Conservation (phyloP, 345 rosid species). For the Pseudoturritis turrita region DNA sequence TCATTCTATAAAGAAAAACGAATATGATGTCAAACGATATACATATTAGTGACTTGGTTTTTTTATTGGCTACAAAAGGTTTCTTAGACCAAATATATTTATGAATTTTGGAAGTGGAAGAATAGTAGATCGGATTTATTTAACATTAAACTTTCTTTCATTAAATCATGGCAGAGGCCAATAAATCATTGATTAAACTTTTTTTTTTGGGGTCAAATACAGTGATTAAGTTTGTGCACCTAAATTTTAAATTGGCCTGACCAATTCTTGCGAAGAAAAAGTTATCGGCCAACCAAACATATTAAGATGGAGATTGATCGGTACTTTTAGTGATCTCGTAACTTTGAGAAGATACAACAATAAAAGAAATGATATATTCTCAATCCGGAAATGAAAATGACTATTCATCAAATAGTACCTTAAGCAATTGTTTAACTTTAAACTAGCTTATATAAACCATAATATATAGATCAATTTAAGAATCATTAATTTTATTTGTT, state of each 20-base stretch:
- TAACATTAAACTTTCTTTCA: neutral
- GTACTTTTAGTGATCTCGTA: neutral
- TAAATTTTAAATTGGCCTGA: neutral
- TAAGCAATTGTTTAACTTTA: neutral
- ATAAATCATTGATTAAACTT: neutral
- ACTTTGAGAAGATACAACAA: neutral
- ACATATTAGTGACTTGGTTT: neutral
- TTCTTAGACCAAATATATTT: neutral
- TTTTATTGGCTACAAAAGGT: neutral
- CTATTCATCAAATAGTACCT: neutral
- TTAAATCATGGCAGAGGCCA: neutral
- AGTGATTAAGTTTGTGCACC: constrained; percentile 4
- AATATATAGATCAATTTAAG: neutral
- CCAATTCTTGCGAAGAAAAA: neutral
- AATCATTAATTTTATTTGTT: neutral
- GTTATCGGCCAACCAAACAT: constrained; percentile 11
- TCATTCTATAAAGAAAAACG: neutral
- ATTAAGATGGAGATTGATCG: constrained; percentile 12
- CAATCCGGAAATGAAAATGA: neutral
- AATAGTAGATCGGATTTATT: neutral
- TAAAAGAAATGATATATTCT: neutral
- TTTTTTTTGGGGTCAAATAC: neutral
- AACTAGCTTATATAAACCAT: neutral
- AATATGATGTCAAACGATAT: too few relatives aligned
- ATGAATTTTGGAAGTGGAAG: neutral